phyloP scores from a whole-genome alignment of 1,284 basidiomycete species.

The Athelia sp. region DNA sequence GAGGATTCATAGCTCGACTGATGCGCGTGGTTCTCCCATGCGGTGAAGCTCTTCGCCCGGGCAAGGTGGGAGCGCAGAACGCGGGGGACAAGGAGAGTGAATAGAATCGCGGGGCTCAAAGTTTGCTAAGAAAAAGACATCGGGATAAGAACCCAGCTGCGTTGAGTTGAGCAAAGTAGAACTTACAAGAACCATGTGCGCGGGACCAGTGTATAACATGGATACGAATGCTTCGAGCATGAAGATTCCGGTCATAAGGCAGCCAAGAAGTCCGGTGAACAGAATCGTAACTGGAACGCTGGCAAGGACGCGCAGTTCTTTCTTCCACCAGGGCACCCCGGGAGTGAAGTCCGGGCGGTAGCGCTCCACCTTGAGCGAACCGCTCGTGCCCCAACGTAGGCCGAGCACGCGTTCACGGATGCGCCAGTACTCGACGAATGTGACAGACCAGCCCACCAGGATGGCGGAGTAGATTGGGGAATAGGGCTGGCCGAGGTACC shows the following conservation, averaged over 20 bases:
- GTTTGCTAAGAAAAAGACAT: conserved; percentile 35
- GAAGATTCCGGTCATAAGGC: conserved; percentile 76
- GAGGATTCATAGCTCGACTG: conserved; percentile 74
- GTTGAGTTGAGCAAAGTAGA: background rate
- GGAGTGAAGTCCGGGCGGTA: conserved; percentile 63
- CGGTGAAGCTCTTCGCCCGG: conserved; percentile 68
- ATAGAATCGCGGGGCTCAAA: conserved; percentile 82
- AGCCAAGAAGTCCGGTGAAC: conserved; percentile 70
- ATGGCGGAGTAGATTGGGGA: conserved; percentile 75
- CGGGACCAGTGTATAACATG: conserved; percentile 82
- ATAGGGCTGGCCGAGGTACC: conserved; percentile 66
- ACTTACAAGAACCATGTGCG: conserved; percentile 72
- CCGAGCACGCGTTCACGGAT: conserved; percentile 77
- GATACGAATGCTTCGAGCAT: conserved; percentile 86
- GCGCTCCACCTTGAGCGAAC: conserved; percentile 74
- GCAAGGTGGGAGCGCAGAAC: conserved; percentile 77
- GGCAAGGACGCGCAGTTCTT: conserved; percentile 71
- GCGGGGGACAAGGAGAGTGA: conserved; percentile 79
- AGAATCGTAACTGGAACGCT: conserved; percentile 76
- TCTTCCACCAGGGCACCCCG: conserved; percentile 65
- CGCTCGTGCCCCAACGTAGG: conserved; percentile 75
- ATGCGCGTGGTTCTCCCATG: conserved; percentile 90
- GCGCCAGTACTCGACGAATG: conserved; percentile 89
- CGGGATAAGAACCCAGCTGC: conserved; percentile 1
- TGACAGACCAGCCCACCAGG: conserved; percentile 75